Evolutionary conservation across 2,329 filamentous ascomycete species (phyloP).

Genomic region (Neonectria magnoliae): DNA sequence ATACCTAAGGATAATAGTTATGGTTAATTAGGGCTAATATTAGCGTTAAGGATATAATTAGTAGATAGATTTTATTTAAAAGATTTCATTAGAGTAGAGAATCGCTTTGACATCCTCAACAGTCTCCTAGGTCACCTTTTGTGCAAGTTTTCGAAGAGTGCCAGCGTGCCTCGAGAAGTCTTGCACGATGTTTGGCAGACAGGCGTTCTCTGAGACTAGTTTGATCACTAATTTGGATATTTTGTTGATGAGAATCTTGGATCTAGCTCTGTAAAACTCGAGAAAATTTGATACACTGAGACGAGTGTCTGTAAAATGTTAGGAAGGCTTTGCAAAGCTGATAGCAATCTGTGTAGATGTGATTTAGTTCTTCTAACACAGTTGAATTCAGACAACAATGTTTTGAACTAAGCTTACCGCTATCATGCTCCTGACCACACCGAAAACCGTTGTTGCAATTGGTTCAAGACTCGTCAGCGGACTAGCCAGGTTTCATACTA

Average conservation of each 20-base stretch:
- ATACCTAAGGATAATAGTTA: no score
- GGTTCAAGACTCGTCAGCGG: slow-evolving; percentile 38
- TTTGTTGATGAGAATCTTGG: slow-evolving; percentile 38
- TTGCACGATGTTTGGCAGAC: slow-evolving; percentile 33
- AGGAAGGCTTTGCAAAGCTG: slow-evolving; percentile 28
- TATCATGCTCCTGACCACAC: slow-evolving; percentile 39
- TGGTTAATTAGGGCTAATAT: no score
- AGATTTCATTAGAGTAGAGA: slow-evolving; percentile 25
- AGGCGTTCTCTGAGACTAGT: slow-evolving; percentile 36
- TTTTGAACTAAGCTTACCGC: slow-evolving; percentile 32
- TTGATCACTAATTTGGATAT: slow-evolving; percentile 18
- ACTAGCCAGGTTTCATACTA: slow-evolving; percentile 27
- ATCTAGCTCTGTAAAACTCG: slow-evolving; percentile 39
- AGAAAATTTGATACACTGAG: slow-evolving; percentile 42
- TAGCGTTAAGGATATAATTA: no score
- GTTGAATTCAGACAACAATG: neutral
- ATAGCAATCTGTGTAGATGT: slow-evolving; percentile 37
- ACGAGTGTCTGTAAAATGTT: slow-evolving; percentile 35
- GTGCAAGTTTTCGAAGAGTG: slow-evolving; percentile 37
- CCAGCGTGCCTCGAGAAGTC: slow-evolving; percentile 42
- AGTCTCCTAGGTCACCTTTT: slow-evolving; percentile 40
- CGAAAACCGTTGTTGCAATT: slow-evolving; percentile 36
- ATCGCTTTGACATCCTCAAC: slow-evolving; percentile 29
- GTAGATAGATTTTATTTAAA: no score
- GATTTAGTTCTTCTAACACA: slow-evolving; percentile 1